Base-by-base conservation (phyloP, 331 rosid species). In the Pyrus hybrid region DNA sequence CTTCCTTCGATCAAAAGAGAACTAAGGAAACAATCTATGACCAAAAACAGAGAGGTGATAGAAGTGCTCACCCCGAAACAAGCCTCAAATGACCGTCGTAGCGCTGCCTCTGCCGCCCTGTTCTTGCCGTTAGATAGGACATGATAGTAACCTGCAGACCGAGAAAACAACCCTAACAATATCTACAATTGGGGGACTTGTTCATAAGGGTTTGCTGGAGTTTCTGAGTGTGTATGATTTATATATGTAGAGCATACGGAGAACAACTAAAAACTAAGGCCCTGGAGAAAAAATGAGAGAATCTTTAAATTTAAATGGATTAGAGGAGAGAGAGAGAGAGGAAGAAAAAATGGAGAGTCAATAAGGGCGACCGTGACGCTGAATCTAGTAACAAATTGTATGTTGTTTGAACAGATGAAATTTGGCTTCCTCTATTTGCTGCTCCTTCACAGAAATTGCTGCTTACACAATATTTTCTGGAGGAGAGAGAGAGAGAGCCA, bases 71-170 rank as follows among this genome's bases (percentile, higher is more conserved):
- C 83, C 83, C 83, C 20, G 83, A 33, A 75, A 80, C 83, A 43
- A 80, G 83, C 76, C 83, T 75, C 71, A 80, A 45, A n/a, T 75
- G 61, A 53, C 71, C 83, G 63, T 75, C 72, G 35, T 80, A 80
- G 14, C 83, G 83, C 54, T 80, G 83, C 29, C 70, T 80, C 32
- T 80, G 68, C 58, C 83, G 53, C 29, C 83, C 83, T 13, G 80
- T 80, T 75, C 83, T 80, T 16, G 83, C 80, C 29, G 21, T 21
- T 54, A 63, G n/a, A 69, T 35, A 75, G n/a, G 83, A 70, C 83
- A 80, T 80, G 80, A 35, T 53, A 10, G 43, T 37, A 60, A 43
- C 14, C 70, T 26, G 29, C 61, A 13, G 45, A 45, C 53, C 61
- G 7, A 51, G 21, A 51, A 43, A 26, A 61, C 13, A 73, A 26